Conservation (phyloP, 352 stramenopile genomes). For the Pythium periplocum region DNA sequence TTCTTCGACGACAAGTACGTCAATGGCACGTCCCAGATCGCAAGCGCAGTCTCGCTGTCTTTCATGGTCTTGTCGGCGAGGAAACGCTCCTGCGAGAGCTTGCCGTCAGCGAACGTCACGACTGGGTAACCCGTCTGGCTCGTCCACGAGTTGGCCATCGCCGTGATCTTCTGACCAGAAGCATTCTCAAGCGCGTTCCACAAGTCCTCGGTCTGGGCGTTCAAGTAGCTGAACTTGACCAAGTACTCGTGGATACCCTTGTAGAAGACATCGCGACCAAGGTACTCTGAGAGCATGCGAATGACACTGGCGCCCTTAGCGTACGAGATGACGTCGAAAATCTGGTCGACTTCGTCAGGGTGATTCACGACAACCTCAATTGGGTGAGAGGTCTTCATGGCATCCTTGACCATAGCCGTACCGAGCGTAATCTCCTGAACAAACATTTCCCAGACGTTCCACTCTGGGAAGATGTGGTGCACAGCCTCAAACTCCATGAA, state of each 20-base stretch:
- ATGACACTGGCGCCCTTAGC: constrained; percentile 87
- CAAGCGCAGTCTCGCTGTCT: constrained; percentile 34
- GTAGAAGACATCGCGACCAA: constrained; percentile 74
- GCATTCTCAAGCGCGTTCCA: constrained; percentile 91
- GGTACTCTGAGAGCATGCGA: constrained; percentile 72
- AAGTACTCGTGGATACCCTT: constrained; percentile 93
- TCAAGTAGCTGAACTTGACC: constrained; percentile 88
- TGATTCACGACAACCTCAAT: constrained; percentile 94
- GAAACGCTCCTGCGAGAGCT: constrained; percentile 91
- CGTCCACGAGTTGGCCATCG: constrained; percentile 93
- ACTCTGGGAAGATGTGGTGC: constrained; percentile 92
- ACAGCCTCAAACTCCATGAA: constrained; percentile 96
- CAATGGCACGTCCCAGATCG: constrained; percentile 84
- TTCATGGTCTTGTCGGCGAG: constrained; percentile 84
- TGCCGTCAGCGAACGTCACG: constrained; percentile 64
- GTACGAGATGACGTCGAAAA: constrained; percentile 98
- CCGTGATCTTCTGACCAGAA: constrained; percentile 86
- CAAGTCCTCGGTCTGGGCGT: constrained; percentile 94
- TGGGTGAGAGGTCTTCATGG: constrained; percentile 87
- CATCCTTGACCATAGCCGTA: constrained; percentile 91
- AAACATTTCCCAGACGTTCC: constrained; percentile 96
- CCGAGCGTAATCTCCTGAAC: constrained; percentile 74
- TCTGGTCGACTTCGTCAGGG: constrained; percentile 95
- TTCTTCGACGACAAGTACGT: constrained; percentile 51
- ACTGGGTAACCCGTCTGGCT: constrained; percentile 94